A percentile compares a stretch with the other conserved stretches of the same genome.
Evolutionary conservation across 208 protist genomes (phyloP).

Genomic region (Strigomonas oncopelti): DNA sequence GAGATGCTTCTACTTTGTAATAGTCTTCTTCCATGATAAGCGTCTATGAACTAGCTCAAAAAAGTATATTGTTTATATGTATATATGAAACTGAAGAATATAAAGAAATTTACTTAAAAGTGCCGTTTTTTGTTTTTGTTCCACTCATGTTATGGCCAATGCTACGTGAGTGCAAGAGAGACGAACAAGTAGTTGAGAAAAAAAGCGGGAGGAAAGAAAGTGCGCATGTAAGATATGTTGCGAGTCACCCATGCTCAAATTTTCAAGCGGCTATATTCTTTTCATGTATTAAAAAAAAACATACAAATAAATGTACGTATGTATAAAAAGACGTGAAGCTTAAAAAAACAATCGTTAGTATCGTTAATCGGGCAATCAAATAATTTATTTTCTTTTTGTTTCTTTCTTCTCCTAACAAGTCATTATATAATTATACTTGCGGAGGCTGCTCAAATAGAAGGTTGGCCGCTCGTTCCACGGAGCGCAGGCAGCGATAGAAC

Average conservation of each 20-base stretch:
- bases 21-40: constrained; percentile 3
- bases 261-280: not conserved
- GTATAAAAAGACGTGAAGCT: not conserved
- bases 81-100: too few relatives aligned
- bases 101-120: too few relatives aligned
- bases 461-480: constrained; percentile 80
- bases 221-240: too few relatives aligned
- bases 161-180: too few relatives aligned
- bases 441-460: constrained; percentile 86
- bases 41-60: not conserved
- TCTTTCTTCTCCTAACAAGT: not conserved
- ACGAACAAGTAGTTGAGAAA: too few relatives aligned
- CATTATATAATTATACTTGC: constrained; percentile 13
- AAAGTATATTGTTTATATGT: too few relatives aligned
- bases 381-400: not conserved
- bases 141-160: too few relatives aligned
- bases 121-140: too few relatives aligned
- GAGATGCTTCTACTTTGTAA: too few relatives aligned
- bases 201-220: too few relatives aligned
- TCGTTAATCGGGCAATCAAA: not conserved
- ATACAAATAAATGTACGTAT: not conserved
- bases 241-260: too few relatives aligned
- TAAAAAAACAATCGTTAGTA: not conserved
- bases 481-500: constrained; percentile 77
- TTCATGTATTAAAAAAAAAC: not conserved